A percentile compares a stretch with the other conserved stretches of the same genome.
phyloP scores from a whole-genome alignment of 1,139 yeast species.

The Pneumocystis canis region DNA sequence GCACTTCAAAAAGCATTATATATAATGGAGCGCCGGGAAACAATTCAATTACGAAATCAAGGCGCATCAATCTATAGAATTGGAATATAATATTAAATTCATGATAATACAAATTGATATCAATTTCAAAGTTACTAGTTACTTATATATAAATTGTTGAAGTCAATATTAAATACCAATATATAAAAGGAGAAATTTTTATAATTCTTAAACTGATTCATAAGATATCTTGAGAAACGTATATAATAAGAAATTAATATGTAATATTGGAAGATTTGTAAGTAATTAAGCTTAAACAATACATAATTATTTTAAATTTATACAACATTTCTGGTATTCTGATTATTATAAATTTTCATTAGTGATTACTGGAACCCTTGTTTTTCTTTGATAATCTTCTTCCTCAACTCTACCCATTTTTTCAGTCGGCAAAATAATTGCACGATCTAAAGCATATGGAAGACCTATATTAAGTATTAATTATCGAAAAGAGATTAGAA shows the following conservation, averaged over 20 bases:
- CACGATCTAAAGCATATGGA: constrained; percentile 87
- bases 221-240: background rate
- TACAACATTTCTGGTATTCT: background rate
- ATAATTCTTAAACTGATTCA: background rate
- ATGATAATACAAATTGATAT: background rate
- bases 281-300: background rate
- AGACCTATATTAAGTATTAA: constrained; percentile 29
- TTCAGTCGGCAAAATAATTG: constrained; percentile 72
- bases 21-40: constrained; percentile 73
- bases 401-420: constrained; percentile 50
- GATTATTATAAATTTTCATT: background rate
- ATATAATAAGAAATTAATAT: background rate
- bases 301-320: background rate
- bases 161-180: background rate
- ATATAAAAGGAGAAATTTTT: background rate
- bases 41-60: constrained; percentile 75
- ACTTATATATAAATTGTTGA: background rate
- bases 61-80: constrained; percentile 71
- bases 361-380: background rate
- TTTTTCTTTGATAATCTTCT: constrained; percentile 11
- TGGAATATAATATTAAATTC: constrained; percentile 36
- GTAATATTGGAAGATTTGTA: background rate
- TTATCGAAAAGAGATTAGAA: background rate
- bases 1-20: constrained; percentile 76
- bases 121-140: background rate